Conservation (phyloP, 768 basidiomycete genomes). For the Cystobasidium tubakii region DNA sequence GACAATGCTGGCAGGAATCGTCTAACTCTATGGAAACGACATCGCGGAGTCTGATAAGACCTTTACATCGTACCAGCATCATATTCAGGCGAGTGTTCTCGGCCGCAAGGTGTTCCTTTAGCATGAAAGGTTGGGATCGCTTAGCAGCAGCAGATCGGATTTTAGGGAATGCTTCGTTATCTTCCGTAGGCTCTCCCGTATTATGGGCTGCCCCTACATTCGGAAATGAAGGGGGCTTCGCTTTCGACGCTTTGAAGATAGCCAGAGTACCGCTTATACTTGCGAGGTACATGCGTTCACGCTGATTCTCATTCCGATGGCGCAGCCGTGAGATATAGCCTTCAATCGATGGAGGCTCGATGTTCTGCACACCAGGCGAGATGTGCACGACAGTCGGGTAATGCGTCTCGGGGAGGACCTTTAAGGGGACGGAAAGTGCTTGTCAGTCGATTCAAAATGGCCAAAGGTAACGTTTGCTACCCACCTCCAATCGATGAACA, state of each 20-base stretch:
- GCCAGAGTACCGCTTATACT: background rate
- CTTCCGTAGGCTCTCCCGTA: background rate
- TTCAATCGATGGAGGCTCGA: slow-evolving; percentile 21
- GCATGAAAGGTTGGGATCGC: background rate
- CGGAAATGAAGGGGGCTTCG: background rate
- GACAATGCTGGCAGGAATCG: slow-evolving; percentile 7
- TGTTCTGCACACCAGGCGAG: background rate
- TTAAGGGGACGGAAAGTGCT: background rate
- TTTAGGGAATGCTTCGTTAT: background rate
- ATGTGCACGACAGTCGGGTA: slow-evolving; percentile 7
- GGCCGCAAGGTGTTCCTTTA: background rate
- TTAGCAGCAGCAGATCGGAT: background rate
- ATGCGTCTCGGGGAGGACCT: slow-evolving; percentile 1
- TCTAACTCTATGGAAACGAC: background rate
- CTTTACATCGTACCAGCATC: slow-evolving; percentile 1
- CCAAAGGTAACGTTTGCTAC: background rate
- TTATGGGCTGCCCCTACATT: background rate
- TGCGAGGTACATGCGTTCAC: slow-evolving; percentile 15
- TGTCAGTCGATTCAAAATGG: too few species aligned
- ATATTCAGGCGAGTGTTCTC: slow-evolving; percentile 1
- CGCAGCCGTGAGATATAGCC: slow-evolving; percentile 21
- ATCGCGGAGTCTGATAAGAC: slow-evolving; percentile 13
- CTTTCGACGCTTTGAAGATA: background rate
- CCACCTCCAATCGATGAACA: slow-evolving; percentile 18
- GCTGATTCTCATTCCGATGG: slow-evolving; percentile 13